These are phyloP conservation scores for Coemansia sp. DNA, from an alignment of 192 early-diverging fungal genomes.

Conservation along the genomic window DNA sequence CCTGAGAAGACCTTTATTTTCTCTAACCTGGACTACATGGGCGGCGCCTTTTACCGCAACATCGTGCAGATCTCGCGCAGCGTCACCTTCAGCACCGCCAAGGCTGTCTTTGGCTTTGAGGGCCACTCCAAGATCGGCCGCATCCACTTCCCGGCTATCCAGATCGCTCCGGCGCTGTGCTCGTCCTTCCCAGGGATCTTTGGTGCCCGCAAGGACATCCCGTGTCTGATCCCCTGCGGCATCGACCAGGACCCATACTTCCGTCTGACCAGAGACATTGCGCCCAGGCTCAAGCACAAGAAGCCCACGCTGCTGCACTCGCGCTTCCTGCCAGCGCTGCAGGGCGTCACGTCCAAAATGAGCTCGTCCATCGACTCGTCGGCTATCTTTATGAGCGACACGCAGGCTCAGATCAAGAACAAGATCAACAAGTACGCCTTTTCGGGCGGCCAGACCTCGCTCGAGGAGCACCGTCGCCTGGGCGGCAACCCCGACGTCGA, in stretches of 20 bases:
- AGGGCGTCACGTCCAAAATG: slow-evolving; percentile 93
- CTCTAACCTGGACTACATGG: slow-evolving; percentile 85
- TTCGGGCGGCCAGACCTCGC: slow-evolving; percentile 83
- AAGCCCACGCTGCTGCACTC: slow-evolving; percentile 93
- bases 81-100: slow-evolving; percentile 80
- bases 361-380: slow-evolving; percentile 82
- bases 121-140: slow-evolving; percentile 89
- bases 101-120: slow-evolving; percentile 87
- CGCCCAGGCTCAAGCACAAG: slow-evolving; percentile 87
- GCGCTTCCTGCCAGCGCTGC: slow-evolving; percentile 92
- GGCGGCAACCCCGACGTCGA: slow-evolving; percentile 96
- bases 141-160: slow-evolving; percentile 88
- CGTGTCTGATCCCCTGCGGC: slow-evolving; percentile 95
- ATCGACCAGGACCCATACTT: slow-evolving; percentile 99
- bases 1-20: slow-evolving; percentile 97
- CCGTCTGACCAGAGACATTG: slow-evolving; percentile 93
- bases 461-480: slow-evolving; percentile 74
- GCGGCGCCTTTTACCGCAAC: slow-evolving; percentile 92
- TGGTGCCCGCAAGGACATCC: slow-evolving; percentile 83
- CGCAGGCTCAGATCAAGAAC: slow-evolving; percentile 90
- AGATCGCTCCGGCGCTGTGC: slow-evolving; percentile 93
- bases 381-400: slow-evolving; percentile 92
- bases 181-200: slow-evolving; percentile 96
- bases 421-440: slow-evolving; percentile 97
- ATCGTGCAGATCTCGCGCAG: slow-evolving; percentile 81